These are phyloP conservation scores for Tephrocybe sp. DNA, from an alignment of 768 basidiomycete species.

Conservation along the genomic window DNA sequence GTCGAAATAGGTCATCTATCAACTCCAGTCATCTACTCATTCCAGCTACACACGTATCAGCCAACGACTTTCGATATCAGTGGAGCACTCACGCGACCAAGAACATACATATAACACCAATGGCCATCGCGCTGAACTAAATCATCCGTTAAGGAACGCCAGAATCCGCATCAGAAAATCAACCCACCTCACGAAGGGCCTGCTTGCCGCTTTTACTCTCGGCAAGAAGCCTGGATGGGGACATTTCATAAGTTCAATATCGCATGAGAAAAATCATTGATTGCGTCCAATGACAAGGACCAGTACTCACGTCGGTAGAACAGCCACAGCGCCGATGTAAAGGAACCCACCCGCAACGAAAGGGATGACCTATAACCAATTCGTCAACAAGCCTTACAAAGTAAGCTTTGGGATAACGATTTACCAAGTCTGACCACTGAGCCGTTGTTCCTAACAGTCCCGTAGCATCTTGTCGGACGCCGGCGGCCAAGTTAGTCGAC, in stretches of 20 bases:
- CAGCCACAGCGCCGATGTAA: constrained; percentile 92
- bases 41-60: constrained; percentile 53
- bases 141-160: constrained; percentile 7
- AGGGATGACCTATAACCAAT: constrained; percentile 67
- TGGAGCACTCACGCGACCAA: constrained; percentile 75
- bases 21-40: constrained; percentile 46
- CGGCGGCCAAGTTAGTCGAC: constrained; percentile 68
- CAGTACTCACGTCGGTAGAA: constrained; percentile 78
- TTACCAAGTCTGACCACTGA: constrained; percentile 76
- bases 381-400: background rate
- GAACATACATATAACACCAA: constrained; percentile 92
- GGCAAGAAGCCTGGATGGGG: constrained; percentile 56
- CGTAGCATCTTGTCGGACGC: constrained; percentile 70
- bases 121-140: constrained; percentile 89
- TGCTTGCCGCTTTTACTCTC: constrained; percentile 89
- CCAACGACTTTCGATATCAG: background rate
- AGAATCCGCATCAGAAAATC: constrained; percentile 10
- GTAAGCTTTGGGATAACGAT: constrained; percentile 28
- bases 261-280: background rate
- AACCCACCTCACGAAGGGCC: constrained; percentile 83
- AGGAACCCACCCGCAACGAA: constrained; percentile 91
- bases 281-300: background rate
- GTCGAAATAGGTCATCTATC: background rate
- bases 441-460: constrained; percentile 86
- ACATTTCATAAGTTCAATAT: constrained; percentile 13